Evolutionary conservation across 192 early-diverging fungal genomes (phyloP).

Genomic region (Coemansia interrupta): DNA sequence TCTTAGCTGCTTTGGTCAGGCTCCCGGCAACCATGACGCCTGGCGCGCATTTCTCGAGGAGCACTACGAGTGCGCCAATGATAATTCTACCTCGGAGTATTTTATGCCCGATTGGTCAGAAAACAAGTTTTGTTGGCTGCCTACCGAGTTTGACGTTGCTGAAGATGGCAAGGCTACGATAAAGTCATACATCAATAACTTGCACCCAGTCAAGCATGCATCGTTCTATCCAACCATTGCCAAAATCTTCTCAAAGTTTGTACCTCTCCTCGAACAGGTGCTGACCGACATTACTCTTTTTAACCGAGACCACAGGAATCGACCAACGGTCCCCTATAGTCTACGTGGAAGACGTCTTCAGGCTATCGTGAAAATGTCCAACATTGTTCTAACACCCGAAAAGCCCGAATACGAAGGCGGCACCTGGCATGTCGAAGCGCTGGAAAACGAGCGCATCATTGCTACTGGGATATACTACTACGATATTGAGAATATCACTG

Average conservation of each 20-base stretch:
- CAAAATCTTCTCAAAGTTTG: conserved; percentile 52
- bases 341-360: conserved; percentile 50
- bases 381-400: conserved; percentile 65
- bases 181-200: conserved; percentile 72
- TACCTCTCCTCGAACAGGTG: conserved; percentile 65
- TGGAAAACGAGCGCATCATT: conserved; percentile 66
- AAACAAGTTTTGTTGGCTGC: conserved; percentile 57
- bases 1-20: conserved; percentile 28
- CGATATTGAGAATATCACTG: conserved; percentile 65
- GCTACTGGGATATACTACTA: conserved; percentile 76
- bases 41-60: conserved; percentile 6
- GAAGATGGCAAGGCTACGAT: conserved; percentile 50
- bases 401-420: conserved; percentile 56
- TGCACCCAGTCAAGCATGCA: conserved; percentile 56
- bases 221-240: conserved; percentile 56
- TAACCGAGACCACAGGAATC: conserved; percentile 17
- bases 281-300: conserved; percentile 28
- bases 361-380: conserved; percentile 71
- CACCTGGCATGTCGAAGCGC: conserved; percentile 72
- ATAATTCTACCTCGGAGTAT: not conserved
- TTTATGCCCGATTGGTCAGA: not conserved
- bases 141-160: conserved; percentile 59
- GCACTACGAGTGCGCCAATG: not conserved
- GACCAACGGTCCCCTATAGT: conserved; percentile 19
- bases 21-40: conserved; percentile 7